Evolutionary conservation across 139 green algal species (phyloP).

Genomic region (Chlorella sorokiniana): DNA sequence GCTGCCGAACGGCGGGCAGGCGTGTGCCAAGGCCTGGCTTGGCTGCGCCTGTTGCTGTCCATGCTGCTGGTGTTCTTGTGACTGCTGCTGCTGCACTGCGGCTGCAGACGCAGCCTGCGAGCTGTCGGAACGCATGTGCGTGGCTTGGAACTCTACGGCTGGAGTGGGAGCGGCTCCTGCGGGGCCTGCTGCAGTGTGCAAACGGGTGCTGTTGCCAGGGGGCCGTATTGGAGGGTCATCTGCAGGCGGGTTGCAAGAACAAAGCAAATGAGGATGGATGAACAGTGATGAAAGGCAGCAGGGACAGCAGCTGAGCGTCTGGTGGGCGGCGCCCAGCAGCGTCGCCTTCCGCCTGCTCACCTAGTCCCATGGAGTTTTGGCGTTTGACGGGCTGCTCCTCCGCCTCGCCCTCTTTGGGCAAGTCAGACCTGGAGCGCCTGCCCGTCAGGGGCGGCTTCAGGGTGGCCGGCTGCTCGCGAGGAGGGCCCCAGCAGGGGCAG

Average conservation of each 20-base stretch:
- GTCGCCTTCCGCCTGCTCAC: too few relatives aligned
- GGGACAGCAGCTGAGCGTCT: neutral
- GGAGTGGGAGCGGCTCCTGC: too few relatives aligned
- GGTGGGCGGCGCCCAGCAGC: neutral
- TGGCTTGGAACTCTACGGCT: too few relatives aligned
- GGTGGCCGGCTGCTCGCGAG: conserved; percentile 8
- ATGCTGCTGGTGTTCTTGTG: neutral
- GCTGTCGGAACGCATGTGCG: neutral
- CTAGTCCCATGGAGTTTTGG: conserved; percentile 37
- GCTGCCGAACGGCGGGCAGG: conserved; percentile 68
- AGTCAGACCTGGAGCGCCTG: conserved; percentile 31
- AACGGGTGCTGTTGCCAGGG: neutral
- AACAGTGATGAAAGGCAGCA: neutral
- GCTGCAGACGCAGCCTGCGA: neutral
- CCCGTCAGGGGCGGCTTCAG: conserved; percentile 22
- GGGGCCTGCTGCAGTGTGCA: too few relatives aligned
- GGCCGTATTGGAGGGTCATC: conserved; percentile 10
- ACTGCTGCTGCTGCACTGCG: neutral
- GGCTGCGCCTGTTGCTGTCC: neutral
- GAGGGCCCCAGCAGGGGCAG: neutral
- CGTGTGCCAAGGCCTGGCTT: neutral
- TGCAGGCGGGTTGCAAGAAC: neutral
- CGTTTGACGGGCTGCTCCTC: conserved; percentile 30
- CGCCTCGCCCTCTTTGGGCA: conserved; percentile 15
- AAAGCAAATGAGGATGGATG: too few relatives aligned